These are phyloP conservation scores for Zygnema cylindricum DNA, from an alignment of 139 green algal genomes.

Conservation along the genomic window DNA sequence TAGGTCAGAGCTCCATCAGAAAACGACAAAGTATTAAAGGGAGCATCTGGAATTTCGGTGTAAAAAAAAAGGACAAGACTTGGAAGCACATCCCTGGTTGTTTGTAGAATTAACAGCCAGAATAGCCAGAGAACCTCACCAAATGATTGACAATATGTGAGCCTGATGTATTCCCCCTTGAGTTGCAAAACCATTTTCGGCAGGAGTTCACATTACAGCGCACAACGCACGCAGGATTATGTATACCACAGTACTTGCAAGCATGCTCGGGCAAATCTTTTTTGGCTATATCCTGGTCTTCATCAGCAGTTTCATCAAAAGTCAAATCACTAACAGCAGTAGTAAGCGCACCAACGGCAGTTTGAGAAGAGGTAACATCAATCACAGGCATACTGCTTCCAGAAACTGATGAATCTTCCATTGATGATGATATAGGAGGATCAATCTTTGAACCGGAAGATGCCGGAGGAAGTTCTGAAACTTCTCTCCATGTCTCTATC, in stretches of 20 bases:
- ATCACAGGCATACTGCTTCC: background rate
- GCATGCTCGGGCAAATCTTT: conserved; percentile 57
- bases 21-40: no score
- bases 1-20: no score
- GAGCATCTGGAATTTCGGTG: no score
- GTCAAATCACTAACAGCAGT: conserved; percentile 39
- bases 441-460: conserved; percentile 30
- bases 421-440: conserved; percentile 2
- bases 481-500: conserved; percentile 25
- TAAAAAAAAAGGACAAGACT: no score
- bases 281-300: conserved; percentile 23
- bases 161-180: conserved; percentile 72
- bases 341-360: background rate
- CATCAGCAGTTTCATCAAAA: conserved; percentile 49
- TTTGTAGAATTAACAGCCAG: no score
- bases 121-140: conserved; percentile 24
- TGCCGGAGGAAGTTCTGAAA: background rate
- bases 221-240: conserved; percentile 86
- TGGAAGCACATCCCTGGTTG: no score
- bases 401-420: background rate
- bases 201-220: conserved; percentile 82
- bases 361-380: background rate
- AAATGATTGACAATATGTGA: conserved; percentile 92
- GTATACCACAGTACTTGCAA: conserved; percentile 93
- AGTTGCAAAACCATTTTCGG: conserved; percentile 96